A percentile compares a stretch with the other conserved stretches of the same genome.
phyloP scores from a whole-genome alignment of 108 stramenopile genomes.

The Craspedostauros australis region DNA sequence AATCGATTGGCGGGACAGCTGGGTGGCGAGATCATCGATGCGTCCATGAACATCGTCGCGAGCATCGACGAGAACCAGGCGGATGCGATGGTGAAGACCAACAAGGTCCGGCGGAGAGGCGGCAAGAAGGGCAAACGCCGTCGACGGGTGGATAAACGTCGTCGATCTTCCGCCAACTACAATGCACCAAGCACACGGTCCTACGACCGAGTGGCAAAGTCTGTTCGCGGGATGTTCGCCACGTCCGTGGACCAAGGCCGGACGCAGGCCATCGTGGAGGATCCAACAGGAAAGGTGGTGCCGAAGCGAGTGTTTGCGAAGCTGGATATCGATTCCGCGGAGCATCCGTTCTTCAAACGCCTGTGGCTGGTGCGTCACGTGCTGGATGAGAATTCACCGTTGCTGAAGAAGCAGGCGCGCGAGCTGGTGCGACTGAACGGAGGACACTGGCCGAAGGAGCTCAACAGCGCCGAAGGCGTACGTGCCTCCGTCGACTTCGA shows the following conservation, averaged over 20 bases:
- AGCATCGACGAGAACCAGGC: conserved; percentile 28
- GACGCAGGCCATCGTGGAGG: neutral
- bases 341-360: conserved; percentile 71
- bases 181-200: too few species aligned
- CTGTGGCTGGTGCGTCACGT: conserved; percentile 62
- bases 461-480: conserved; percentile 48
- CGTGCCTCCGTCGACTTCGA: conserved; percentile 55
- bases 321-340: conserved; percentile 42
- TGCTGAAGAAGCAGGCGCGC: conserved; percentile 40
- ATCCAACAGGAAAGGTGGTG: conserved; percentile 12
- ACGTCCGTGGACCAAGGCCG: too few species aligned
- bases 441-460: conserved; percentile 55
- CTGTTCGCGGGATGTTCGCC: too few species aligned
- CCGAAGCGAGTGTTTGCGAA: conserved; percentile 49
- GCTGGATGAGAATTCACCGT: conserved; percentile 53
- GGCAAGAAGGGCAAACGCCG: conserved; percentile 8
- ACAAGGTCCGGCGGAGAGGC: neutral
- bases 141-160: neutral
- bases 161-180: neutral
- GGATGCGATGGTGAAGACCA: neutral
- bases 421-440: conserved; percentile 36
- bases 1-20: conserved; percentile 32
- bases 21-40: conserved; percentile 61
- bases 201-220: too few species aligned
- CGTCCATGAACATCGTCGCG: conserved; percentile 40